A percentile compares a stretch with the other conserved stretches of the same genome.
phyloP scores from a whole-genome alignment of 2,329 filamentous ascomycete species.

The Chrysoporthe austroafricana region DNA sequence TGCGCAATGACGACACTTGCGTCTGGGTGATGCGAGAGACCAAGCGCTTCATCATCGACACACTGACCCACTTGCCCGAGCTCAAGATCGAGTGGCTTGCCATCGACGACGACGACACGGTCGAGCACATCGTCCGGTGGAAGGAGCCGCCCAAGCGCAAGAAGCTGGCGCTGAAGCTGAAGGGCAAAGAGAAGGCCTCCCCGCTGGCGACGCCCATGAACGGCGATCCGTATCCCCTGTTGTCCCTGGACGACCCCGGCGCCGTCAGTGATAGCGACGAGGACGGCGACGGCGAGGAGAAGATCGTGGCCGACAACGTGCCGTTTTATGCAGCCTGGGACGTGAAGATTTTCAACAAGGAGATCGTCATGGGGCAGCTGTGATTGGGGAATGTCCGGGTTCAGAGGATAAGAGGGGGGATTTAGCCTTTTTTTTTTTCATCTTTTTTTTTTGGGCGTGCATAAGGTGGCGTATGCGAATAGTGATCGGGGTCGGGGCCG shows the following conservation, averaged over 20 bases:
- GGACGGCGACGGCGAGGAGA: conserved; percentile 36
- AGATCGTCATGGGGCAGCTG: conserved; percentile 50
- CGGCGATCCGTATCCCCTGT: conserved; percentile 34
- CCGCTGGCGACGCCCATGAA: conserved; percentile 8
- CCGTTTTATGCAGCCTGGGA: conserved; percentile 51
- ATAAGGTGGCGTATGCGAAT: not conserved
- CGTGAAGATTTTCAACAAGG: conserved; percentile 62
- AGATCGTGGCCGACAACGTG: conserved; percentile 45
- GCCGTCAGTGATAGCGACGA: conserved; percentile 38
- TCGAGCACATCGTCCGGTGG: conserved; percentile 53
- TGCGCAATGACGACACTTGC: conserved; percentile 60
- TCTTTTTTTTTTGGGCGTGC: not conserved
- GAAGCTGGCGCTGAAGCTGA: conserved; percentile 34
- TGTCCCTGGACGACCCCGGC: conserved; percentile 34
- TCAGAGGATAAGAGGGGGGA: not conserved
- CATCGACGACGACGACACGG: conserved; percentile 52
- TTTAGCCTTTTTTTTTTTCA: not conserved
- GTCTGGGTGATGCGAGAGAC: conserved; percentile 61
- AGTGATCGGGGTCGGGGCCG: not conserved
- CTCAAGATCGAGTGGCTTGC: conserved; percentile 63
- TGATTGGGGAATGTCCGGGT: conserved; percentile 33
- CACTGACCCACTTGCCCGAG: conserved; percentile 56
- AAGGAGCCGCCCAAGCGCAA: conserved; percentile 36
- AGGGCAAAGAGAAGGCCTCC: conserved; percentile 41
- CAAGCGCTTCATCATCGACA: conserved; percentile 62